A percentile compares a stretch with the other conserved stretches of the same genome.
Evolutionary conservation across 306 rosid genomes (phyloP).

Genomic region (Sechiopsis laciniata): DNA sequence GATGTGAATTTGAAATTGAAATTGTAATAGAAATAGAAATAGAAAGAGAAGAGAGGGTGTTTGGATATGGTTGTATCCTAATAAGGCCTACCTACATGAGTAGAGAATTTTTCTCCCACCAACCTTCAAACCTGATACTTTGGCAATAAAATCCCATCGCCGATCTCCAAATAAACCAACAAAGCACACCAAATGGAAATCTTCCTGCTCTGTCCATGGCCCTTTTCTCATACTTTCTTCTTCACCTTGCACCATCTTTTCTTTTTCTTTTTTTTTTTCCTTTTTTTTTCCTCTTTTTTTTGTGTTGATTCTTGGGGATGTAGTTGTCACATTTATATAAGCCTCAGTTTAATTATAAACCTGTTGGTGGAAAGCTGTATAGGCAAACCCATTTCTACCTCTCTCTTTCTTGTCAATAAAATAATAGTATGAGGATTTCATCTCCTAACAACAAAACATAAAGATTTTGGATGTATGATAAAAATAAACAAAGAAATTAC

Average conservation of each 20-base stretch:
- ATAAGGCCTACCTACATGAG: slow-evolving; percentile 60
- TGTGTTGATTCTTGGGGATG: neutral
- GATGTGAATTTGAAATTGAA: neutral
- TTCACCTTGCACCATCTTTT: slow-evolving; percentile 26
- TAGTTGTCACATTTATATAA: slow-evolving; percentile 7
- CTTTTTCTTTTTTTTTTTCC: neutral
- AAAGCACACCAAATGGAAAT: slow-evolving; percentile 61
- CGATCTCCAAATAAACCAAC: slow-evolving; percentile 91
- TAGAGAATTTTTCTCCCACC: slow-evolving; percentile 70
- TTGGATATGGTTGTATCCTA: slow-evolving; percentile 26
- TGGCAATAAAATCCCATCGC: slow-evolving; percentile 89
- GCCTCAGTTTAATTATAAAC: neutral
- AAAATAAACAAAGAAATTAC: too few relatives aligned
- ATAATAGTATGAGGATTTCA: neutral
- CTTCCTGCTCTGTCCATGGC: slow-evolving; percentile 98
- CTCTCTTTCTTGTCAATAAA: neutral
- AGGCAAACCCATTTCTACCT: neutral
- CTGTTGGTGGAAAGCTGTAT: neutral
- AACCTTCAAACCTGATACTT: slow-evolving; percentile 99
- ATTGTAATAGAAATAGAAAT: neutral
- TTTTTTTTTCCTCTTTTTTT: neutral
- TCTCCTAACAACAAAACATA: too few relatives aligned
- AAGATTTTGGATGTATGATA: too few relatives aligned
- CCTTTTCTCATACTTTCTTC: slow-evolving; percentile 49
- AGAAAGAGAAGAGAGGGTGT: slow-evolving; percentile 6